Conservation (phyloP, 192 early-diverging fungal species). For the Spizellomyces punctatus region DNA sequence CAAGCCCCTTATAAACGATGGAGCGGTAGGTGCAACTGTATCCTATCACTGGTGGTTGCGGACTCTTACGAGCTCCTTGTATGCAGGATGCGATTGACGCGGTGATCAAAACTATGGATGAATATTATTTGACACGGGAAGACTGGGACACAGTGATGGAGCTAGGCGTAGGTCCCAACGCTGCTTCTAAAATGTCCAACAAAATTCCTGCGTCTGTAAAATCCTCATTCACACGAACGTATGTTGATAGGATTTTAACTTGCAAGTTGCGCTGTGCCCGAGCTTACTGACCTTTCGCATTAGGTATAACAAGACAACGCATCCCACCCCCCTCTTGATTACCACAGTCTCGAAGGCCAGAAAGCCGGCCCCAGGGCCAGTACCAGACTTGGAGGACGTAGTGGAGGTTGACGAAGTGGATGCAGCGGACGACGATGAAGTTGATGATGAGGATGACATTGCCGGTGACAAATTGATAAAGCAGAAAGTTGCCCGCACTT, state of each 20-base stretch:
- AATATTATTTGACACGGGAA: constrained; percentile 88
- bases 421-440: constrained; percentile 58
- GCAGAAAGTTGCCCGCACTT: constrained; percentile 14
- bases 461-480: constrained; percentile 49
- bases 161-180: constrained; percentile 63
- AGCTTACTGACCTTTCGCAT: constrained; percentile 8
- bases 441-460: constrained; percentile 60
- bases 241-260: not conserved
- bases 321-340: constrained; percentile 65
- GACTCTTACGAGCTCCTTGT: constrained; percentile 9
- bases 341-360: constrained; percentile 32
- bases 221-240: constrained; percentile 71
- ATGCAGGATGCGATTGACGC: constrained; percentile 60
- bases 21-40: constrained; percentile 12
- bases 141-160: constrained; percentile 87
- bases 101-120: constrained; percentile 88
- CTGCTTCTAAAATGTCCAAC: constrained; percentile 50
- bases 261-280: not conserved
- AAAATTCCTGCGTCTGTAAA: constrained; percentile 70
- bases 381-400: constrained; percentile 63
- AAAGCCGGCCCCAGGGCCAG: constrained; percentile 22
- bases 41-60: not conserved
- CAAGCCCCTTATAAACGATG: constrained; percentile 52
- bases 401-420: constrained; percentile 58
- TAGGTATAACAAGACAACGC: constrained; percentile 66